Conservation (phyloP, 2,329 filamentous ascomycete species). For the Fusarium graminum region DNA sequence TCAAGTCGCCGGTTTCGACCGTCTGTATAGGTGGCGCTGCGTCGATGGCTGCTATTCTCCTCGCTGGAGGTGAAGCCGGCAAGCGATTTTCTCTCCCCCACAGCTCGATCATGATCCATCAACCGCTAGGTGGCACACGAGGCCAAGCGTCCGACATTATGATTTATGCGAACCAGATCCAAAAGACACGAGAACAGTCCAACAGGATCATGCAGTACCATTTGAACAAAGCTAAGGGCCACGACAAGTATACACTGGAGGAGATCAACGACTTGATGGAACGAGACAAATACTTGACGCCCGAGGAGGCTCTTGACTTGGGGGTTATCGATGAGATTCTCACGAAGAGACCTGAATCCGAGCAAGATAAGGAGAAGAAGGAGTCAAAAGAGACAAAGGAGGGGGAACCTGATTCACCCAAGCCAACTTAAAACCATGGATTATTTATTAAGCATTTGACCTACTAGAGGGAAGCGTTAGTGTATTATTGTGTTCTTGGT, state of each 20-base stretch:
- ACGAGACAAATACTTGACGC: conserved; percentile 92
- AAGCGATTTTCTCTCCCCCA: conserved; percentile 93
- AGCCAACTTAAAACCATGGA: conserved; percentile 17
- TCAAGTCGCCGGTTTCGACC: conserved; percentile 90
- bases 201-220: conserved; percentile 92
- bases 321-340: conserved; percentile 95
- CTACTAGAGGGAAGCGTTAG: no score
- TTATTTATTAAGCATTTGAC: background rate
- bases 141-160: conserved; percentile 84
- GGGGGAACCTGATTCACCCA: conserved; percentile 24
- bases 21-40: conserved; percentile 96
- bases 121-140: conserved; percentile 81
- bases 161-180: conserved; percentile 97
- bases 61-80: conserved; percentile 86
- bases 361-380: conserved; percentile 49
- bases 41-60: conserved; percentile 91
- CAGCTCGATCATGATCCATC: conserved; percentile 96
- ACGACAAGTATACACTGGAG: conserved; percentile 82
- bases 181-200: conserved; percentile 84
- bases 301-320: conserved; percentile 87
- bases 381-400: conserved; percentile 24
- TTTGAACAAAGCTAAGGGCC: conserved; percentile 79
- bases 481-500: no score
- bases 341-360: conserved; percentile 67
- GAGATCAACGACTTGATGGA: conserved; percentile 97